Percentiles rank a stretch among this genome's conserved stretches.
Conservation (phyloP, 108 stramenopile genomes). For the Cyclostephanos tholiformis region DNA sequence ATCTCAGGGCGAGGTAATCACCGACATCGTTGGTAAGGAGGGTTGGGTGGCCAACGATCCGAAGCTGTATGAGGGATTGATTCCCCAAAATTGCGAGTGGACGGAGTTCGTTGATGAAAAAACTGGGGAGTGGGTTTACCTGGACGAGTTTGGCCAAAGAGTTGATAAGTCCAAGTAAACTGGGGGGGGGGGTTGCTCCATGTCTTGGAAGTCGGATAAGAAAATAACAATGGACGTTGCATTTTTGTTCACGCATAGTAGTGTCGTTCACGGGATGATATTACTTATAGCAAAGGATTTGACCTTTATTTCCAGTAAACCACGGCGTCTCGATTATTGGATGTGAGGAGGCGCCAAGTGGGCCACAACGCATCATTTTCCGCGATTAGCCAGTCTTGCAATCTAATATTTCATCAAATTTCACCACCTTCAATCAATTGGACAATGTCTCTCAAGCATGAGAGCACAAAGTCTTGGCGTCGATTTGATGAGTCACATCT, state of each 20-base stretch:
- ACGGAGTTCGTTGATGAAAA: constrained; percentile 90
- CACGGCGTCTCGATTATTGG: not conserved
- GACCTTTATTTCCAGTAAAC: too few species aligned
- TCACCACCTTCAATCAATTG: constrained; percentile 27
- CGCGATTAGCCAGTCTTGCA: too few species aligned
- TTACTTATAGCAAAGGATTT: not conserved
- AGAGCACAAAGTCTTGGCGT: not conserved
- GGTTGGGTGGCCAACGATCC: constrained; percentile 86
- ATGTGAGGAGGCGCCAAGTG: not conserved
- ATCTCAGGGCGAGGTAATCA: constrained; percentile 78
- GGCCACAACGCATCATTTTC: not conserved
- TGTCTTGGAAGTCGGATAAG: not conserved
- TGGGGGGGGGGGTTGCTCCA: not conserved
- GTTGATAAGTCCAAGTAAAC: constrained; percentile 41
- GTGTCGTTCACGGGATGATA: not conserved
- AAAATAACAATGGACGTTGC: not conserved
- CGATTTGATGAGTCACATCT: not conserved
- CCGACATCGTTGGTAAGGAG: constrained; percentile 88
- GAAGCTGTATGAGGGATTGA: constrained; percentile 83
- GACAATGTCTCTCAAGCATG: constrained; percentile 20
- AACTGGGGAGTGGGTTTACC: constrained; percentile 84
- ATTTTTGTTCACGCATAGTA: not conserved
- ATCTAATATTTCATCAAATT: not conserved
- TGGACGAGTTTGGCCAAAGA: constrained; percentile 80
- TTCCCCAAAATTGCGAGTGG: constrained; percentile 88